Base-by-base conservation (phyloP, 495 filamentous ascomycete genomes). In the Podospora conica region DNA sequence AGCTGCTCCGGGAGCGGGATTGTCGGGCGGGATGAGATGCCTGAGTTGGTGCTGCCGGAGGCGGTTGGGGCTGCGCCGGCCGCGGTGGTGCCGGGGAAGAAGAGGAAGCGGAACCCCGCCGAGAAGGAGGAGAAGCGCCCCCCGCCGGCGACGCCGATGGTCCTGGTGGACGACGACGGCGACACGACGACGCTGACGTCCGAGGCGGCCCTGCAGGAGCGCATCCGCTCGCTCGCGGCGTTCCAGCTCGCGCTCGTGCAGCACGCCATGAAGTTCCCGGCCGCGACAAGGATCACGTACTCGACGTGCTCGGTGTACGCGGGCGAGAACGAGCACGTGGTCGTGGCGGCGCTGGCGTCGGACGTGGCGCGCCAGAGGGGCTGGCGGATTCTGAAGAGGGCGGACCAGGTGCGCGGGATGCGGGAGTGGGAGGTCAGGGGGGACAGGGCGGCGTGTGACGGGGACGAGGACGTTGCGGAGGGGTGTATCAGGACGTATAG, bases 1-100 rank as follows among this genome's bases (percentile, higher is more conserved):
- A 94, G 90, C 69, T 98, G 95, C 70, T 96, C 92, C 1, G 95
- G 95, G 1, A 96, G 91, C 72, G 95, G 95, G 0, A 98, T 98
- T 24, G 87, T 97, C 9, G 91, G 92, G 6, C 84, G 95, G 11
- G 90, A 96, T 53, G 91, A 93, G 62, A 81, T 85, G 60, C 86
- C 89, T 0, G 80, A 83, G 48, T 72, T 92, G 11, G 80, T 85
- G 61, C 74, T 83, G 29, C 84, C 80, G 1, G 79, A 75, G 33
- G 75, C 84, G 2, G 86, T 86, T 0, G 69, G 70, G 54, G 66
- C 69, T 15, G 66, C 24, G 28, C 1, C 28, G 8, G 18, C 21
- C 22, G 23, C 15, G 8, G 48, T 40, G 10, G 8, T 22, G 55
- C 66, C 60, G 22, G 57, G 12, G 1, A 62, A 61, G 56, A 68